Evolutionary conservation across 192 early-diverging fungal genomes (phyloP).

Genomic region (Powellomyces hirtus): DNA sequence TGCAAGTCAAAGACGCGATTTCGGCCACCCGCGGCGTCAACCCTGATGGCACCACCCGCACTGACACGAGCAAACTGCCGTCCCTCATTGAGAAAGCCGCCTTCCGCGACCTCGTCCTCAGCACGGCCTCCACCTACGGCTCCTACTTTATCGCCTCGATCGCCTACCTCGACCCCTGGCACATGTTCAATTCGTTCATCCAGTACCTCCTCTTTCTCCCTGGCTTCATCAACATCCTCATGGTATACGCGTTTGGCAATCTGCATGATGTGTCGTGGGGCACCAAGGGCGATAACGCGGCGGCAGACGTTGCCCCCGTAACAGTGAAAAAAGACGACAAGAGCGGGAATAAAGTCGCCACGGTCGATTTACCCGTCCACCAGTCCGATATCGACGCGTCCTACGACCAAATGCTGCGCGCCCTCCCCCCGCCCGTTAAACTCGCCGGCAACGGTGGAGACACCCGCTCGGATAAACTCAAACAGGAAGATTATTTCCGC

Average conservation of each 20-base stretch:
- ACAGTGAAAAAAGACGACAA: slow-evolving; percentile 18
- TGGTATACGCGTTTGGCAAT: slow-evolving; percentile 57
- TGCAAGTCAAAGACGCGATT: slow-evolving; percentile 22
- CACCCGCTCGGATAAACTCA: neutral
- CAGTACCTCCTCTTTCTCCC: slow-evolving; percentile 50
- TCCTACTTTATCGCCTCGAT: slow-evolving; percentile 46
- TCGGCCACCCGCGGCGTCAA: neutral
- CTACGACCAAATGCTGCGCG: slow-evolving; percentile 38
- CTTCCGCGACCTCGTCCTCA: slow-evolving; percentile 43
- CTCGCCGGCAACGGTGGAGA: neutral
- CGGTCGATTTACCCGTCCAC: slow-evolving; percentile 43
- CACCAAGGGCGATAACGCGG: slow-evolving; percentile 48
- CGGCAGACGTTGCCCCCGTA: slow-evolving; percentile 35
- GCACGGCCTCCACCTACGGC: slow-evolving; percentile 49
- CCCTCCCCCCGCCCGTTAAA: slow-evolving; percentile 9
- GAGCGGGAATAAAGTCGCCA: slow-evolving; percentile 28
- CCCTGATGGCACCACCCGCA: slow-evolving; percentile 14
- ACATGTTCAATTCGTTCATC: slow-evolving; percentile 42
- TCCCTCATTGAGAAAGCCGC: slow-evolving; percentile 12
- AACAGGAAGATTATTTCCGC: slow-evolving; percentile 48
- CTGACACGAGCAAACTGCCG: slow-evolving; percentile 23
- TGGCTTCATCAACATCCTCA: slow-evolving; percentile 52
- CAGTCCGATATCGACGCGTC: slow-evolving; percentile 47
- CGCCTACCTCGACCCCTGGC: slow-evolving; percentile 51
- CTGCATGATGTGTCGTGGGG: slow-evolving; percentile 62